Evolutionary conservation across 2,329 filamentous ascomycete species (phyloP).

Genomic region (Helicocarpus griseus): DNA sequence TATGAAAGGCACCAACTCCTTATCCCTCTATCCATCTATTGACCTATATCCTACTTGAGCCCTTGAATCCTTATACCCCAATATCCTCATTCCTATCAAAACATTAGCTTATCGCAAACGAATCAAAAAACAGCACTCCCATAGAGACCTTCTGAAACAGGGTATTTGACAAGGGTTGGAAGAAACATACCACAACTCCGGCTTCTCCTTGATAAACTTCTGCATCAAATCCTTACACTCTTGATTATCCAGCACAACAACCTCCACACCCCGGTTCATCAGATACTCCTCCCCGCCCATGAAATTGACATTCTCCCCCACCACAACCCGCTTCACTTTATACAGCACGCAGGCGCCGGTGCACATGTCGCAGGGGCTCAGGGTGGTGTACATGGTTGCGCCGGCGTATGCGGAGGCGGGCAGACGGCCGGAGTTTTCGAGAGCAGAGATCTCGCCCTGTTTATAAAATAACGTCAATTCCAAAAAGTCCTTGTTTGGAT

Average conservation of each 20-base stretch:
- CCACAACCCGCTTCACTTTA: constrained; percentile 62
- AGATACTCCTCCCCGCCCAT: constrained; percentile 64
- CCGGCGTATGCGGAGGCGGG: constrained; percentile 59
- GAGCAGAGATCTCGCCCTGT: constrained; percentile 62
- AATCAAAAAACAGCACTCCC: background rate
- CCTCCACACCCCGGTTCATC: constrained; percentile 57
- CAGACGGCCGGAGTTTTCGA: constrained; percentile 63
- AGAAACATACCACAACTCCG: constrained; percentile 57
- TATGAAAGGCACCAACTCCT: background rate
- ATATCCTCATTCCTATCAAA: constrained; percentile 49
- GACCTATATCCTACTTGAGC: background rate
- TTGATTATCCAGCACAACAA: constrained; percentile 57
- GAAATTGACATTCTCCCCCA: constrained; percentile 69
- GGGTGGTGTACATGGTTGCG: constrained; percentile 73
- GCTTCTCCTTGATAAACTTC: constrained; percentile 61
- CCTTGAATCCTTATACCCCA: constrained; percentile 34
- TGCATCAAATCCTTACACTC: constrained; percentile 62
- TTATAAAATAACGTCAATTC: constrained; percentile 24
- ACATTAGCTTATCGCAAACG: constrained; percentile 7
- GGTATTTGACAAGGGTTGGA: too few relatives aligned
- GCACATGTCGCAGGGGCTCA: constrained; percentile 75
- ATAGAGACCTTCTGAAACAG: too few relatives aligned
- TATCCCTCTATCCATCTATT: background rate
- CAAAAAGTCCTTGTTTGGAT: too few relatives aligned
- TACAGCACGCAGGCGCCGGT: constrained; percentile 70